These are phyloP conservation scores for Mimosa pudica DNA, from an alignment of 306 rosid genomes.

Conservation along the genomic window DNA sequence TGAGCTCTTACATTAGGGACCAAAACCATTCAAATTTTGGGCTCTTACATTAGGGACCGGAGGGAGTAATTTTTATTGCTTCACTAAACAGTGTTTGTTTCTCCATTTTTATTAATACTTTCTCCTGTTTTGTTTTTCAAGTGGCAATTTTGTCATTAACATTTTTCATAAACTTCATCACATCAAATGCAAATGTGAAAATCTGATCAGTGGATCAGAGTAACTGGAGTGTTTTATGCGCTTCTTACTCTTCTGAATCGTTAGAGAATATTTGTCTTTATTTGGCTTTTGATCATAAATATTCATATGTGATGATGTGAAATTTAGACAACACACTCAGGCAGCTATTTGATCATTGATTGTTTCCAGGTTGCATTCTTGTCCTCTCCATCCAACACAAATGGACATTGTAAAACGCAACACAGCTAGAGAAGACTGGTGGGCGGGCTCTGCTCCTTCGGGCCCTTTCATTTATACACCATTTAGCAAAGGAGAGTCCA, in stretches of 20 bases:
- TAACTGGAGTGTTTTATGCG: conserved; percentile 21
- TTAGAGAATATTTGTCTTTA: conserved; percentile 6
- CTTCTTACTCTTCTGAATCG: conserved; percentile 13
- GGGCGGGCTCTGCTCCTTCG: conserved; percentile 92
- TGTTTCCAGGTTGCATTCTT: conserved; percentile 76
- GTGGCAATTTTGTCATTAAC: background rate
- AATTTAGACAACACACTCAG: conserved; percentile 32
- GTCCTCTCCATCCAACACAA: conserved; percentile 85
- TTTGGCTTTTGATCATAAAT: conserved; percentile 9
- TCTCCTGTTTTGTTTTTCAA: background rate
- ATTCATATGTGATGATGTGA: background rate
- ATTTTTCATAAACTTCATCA: background rate
- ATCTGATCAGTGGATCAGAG: conserved; percentile 7
- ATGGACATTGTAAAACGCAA: conserved; percentile 92
- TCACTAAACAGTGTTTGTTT: conserved; percentile 1
- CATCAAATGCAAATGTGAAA: conserved; percentile 8
- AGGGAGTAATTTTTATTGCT: too few relatives aligned
- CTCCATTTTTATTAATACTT: background rate
- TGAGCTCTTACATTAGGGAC: too few relatives aligned
- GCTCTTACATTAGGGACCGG: too few relatives aligned
- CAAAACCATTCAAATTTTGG: too few relatives aligned
- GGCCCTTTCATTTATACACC: conserved; percentile 99
- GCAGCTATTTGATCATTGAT: conserved; percentile 23
- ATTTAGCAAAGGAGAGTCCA: conserved; percentile 91
- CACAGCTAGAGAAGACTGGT: conserved; percentile 93